phyloP scores from a whole-genome alignment of 163 green algal species.

The Scenedesmus sp. region DNA sequence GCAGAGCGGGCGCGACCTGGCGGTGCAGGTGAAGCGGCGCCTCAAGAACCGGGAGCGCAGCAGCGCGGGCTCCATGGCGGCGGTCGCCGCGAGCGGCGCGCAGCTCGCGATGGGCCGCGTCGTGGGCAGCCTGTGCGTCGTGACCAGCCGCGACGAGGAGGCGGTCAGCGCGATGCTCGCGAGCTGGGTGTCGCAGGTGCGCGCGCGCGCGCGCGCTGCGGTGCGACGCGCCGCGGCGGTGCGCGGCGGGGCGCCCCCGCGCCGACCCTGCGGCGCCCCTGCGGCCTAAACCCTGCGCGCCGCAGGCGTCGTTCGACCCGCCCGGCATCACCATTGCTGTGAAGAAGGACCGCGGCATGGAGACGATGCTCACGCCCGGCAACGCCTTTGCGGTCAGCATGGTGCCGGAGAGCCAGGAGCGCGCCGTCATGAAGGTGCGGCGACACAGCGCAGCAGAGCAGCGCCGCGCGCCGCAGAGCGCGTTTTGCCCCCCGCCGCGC shows the following conservation, averaged over 20 bases:
- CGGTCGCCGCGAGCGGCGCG: constrained; percentile 41
- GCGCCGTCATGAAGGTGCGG: constrained; percentile 53
- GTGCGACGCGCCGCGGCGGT: background rate
- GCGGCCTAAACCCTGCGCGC: background rate
- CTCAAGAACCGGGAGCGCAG: constrained; percentile 56
- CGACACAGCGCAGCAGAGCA: too few relatives aligned
- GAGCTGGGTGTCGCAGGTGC: constrained; percentile 58
- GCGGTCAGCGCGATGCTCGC: constrained; percentile 55
- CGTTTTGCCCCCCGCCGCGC: background rate
- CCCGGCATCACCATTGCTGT: constrained; percentile 91
- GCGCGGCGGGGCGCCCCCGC: too few relatives aligned
- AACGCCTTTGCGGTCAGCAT: constrained; percentile 85
- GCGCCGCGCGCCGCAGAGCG: too few relatives aligned
- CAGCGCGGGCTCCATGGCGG: constrained; percentile 39
- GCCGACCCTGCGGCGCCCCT: too few relatives aligned
- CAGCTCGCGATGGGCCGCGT: constrained; percentile 88
- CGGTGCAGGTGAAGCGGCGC: constrained; percentile 77
- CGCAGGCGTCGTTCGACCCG: constrained; percentile 90
- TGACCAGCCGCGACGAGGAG: constrained; percentile 87
- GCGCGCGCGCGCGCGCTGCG: background rate
- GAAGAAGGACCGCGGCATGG: constrained; percentile 93
- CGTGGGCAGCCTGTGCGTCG: constrained; percentile 90
- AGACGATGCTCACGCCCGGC: constrained; percentile 76
- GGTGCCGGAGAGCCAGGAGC: constrained; percentile 74
- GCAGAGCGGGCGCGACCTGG: constrained; percentile 91